Percentiles rank a stretch among this genome's conserved stretches.
Conservation (phyloP, 2,329 filamentous ascomycete genomes). For the Pseudopithomyces maydicus region DNA sequence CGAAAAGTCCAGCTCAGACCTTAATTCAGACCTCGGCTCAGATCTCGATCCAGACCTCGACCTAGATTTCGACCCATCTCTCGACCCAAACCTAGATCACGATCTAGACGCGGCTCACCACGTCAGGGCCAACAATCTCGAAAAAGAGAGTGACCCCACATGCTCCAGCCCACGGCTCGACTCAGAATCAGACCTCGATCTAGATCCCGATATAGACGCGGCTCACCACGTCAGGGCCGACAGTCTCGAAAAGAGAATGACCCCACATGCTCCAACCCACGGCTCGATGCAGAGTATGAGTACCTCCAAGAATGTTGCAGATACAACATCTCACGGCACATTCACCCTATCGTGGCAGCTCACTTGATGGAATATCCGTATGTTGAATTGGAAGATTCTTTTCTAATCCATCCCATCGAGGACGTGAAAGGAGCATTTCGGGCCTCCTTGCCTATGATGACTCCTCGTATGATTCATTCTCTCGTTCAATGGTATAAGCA, state of each 20-base stretch:
- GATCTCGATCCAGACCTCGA: too few species aligned
- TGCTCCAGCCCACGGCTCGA: too few species aligned
- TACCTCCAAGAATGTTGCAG: background rate
- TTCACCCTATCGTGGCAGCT: background rate
- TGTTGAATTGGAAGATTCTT: background rate
- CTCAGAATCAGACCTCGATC: too few species aligned
- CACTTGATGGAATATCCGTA: background rate
- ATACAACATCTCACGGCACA: conserved; percentile 2
- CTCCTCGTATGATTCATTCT: background rate
- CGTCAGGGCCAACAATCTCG: background rate
- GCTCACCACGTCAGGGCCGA: background rate
- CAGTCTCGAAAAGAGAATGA: background rate
- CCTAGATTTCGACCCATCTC: too few species aligned
- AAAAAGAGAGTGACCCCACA: background rate
- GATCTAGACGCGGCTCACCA: background rate
- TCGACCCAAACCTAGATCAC: too few species aligned
- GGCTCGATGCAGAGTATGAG: background rate
- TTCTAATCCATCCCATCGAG: background rate
- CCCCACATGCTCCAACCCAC: background rate
- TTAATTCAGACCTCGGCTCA: too few species aligned
- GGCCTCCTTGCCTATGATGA: background rate
- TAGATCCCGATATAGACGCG: too few species aligned
- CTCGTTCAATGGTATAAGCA: conserved; percentile 1
- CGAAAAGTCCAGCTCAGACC: background rate
- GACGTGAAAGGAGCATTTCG: background rate